Conservation (phyloP, 2,329 filamentous ascomycete species). For the Paradendryphiella salina region DNA sequence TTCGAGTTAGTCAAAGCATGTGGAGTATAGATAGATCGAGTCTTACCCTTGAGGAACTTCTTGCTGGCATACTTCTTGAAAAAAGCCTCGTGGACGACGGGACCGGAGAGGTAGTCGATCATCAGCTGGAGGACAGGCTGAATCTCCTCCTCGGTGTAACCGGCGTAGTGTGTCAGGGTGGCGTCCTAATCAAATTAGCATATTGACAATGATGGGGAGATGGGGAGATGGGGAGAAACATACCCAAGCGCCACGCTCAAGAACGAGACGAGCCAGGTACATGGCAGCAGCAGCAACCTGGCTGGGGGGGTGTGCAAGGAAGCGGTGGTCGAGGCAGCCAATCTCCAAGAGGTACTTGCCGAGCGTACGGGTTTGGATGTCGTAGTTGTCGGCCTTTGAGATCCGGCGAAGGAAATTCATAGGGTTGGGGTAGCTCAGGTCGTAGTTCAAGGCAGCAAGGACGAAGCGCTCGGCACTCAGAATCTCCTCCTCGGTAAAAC, state of each 20-base stretch:
- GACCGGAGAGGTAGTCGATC: constrained; percentile 92
- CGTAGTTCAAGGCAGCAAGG: constrained; percentile 87
- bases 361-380: constrained; percentile 94
- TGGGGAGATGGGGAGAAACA: constrained; percentile 46
- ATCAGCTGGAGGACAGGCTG: constrained; percentile 90
- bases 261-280: constrained; percentile 88
- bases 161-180: constrained; percentile 86
- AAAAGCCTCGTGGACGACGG: constrained; percentile 92
- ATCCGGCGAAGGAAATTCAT: constrained; percentile 99
- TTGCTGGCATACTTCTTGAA: constrained; percentile 99
- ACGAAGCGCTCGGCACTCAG: constrained; percentile 96
- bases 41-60: constrained; percentile 94
- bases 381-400: constrained; percentile 99
- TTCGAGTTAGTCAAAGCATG: constrained; percentile 14
- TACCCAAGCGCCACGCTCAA: constrained; percentile 91
- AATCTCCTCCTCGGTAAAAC: constrained; percentile 93
- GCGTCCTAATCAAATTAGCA: constrained; percentile 62
- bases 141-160: constrained; percentile 91
- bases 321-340: constrained; percentile 89
- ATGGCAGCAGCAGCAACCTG: constrained; percentile 90
- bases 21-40: constrained; percentile 23
- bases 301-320: constrained; percentile 86
- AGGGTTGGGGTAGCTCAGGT: constrained; percentile 97
- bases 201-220: not conserved
- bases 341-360: constrained; percentile 99